A percentile compares a stretch with the other conserved stretches of the same genome.
phyloP scores from a whole-genome alignment of 2,329 filamentous ascomycete genomes.

The Chaetomium sp. region DNA sequence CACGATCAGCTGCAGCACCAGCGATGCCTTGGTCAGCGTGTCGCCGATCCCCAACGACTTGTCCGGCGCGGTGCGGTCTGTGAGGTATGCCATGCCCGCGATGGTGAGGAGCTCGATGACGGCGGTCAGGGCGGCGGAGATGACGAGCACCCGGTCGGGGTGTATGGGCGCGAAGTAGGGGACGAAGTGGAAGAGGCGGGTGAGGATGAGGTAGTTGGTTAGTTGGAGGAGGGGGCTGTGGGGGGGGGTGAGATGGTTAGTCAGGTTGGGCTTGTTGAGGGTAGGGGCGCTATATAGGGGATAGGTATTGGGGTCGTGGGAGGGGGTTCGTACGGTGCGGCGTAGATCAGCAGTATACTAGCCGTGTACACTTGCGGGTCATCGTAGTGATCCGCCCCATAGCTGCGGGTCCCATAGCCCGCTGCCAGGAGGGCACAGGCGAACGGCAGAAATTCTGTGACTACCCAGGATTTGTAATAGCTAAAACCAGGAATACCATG shows the following conservation, averaged over 20 bases:
- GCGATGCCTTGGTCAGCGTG: neutral
- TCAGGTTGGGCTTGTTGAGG: neutral
- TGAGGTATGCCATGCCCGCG: conserved; percentile 7
- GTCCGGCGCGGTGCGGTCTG: conserved; percentile 2
- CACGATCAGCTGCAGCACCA: conserved; percentile 5
- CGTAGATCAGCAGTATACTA: conserved; percentile 1
- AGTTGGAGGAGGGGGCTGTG: conserved; percentile 12
- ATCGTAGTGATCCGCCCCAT: neutral
- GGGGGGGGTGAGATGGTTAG: neutral
- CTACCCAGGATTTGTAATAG: neutral
- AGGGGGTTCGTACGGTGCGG: neutral
- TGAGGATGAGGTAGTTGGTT: conserved; percentile 6
- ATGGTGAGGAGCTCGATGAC: conserved; percentile 8
- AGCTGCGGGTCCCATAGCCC: neutral
- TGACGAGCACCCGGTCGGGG: conserved; percentile 3
- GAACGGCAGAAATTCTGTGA: neutral
- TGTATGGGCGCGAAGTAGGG: conserved; percentile 16
- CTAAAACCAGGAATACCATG: neutral
- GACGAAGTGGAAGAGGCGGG: conserved; percentile 11
- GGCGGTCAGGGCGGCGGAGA: neutral
- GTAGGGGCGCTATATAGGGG: too few relatives aligned
- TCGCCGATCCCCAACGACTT: neutral
- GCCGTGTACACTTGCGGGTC: conserved; percentile 9
- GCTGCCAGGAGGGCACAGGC: neutral
- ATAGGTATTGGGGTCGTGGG: neutral